Evolutionary conservation across 2,329 filamentous ascomycete genomes (phyloP).

Genomic region (Pseudogymnoascus sp.): DNA sequence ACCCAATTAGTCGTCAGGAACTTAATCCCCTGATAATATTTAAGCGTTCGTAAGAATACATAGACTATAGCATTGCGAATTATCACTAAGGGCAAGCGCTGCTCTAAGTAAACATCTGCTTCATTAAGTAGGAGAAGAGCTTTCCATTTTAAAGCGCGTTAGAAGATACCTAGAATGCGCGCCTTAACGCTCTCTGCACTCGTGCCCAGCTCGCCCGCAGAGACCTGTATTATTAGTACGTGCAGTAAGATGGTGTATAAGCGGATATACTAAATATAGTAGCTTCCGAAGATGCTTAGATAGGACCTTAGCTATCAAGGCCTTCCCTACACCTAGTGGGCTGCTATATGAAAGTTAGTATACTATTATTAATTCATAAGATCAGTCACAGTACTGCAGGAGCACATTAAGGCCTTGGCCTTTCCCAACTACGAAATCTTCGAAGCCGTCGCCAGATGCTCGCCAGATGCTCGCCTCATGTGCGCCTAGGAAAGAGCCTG

Average conservation of each 20-base stretch:
- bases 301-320: conserved; percentile 11
- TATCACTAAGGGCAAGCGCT: too few relatives aligned
- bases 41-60: too few relatives aligned
- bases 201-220: not conserved
- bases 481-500: not conserved
- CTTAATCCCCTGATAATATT: too few relatives aligned
- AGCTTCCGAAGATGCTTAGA: conserved; percentile 11
- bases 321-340: not conserved
- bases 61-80: too few relatives aligned
- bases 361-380: not conserved
- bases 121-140: not conserved
- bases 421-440: not conserved
- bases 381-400: not conserved
- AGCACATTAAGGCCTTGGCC: conserved; percentile 6
- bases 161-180: not conserved
- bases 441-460: not conserved
- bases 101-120: too few relatives aligned
- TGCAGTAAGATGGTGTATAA: not conserved
- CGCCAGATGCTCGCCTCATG: not conserved
- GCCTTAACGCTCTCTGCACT: not conserved
- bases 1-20: conserved; percentile 27
- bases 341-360: conserved; percentile 7
- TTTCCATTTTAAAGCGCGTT: not conserved
- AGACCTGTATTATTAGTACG: conserved; percentile 21
- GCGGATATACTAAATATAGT: not conserved